Evolutionary conservation across 2,329 filamentous ascomycete genomes (phyloP).

Genomic region (Exophiala xenobiotica): DNA sequence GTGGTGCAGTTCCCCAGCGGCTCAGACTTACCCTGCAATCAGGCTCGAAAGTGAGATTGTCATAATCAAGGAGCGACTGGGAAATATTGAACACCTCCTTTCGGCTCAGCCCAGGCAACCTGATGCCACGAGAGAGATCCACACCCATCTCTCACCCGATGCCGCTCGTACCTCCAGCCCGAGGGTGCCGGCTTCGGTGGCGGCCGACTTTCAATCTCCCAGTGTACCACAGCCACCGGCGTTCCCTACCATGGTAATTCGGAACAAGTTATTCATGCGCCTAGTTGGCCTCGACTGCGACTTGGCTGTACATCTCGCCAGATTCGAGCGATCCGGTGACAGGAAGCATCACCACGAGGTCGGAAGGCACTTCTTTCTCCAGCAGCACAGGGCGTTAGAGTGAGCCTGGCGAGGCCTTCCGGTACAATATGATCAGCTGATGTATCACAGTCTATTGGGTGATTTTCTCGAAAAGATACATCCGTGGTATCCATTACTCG

Average conservation of each 20-base stretch:
- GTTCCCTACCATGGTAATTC: slow-evolving; percentile 1
- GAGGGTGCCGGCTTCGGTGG: neutral
- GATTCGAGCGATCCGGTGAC: neutral
- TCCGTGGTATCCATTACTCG: slow-evolving; percentile 33
- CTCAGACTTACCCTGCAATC: slow-evolving; percentile 13
- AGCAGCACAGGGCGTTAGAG: slow-evolving; percentile 25
- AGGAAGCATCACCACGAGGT: neutral
- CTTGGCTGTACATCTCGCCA: neutral
- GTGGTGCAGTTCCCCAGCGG: neutral
- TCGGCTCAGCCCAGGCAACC: neutral
- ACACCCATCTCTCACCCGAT: neutral
- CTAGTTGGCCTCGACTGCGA: neutral
- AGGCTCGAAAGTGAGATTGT: slow-evolving; percentile 5
- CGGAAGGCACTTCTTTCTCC: slow-evolving; percentile 22
- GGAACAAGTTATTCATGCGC: slow-evolving; percentile 2
- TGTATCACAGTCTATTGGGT: slow-evolving; percentile 19
- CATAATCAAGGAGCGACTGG: neutral
- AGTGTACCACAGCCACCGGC: neutral
- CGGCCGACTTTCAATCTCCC: neutral
- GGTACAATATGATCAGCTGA: neutral
- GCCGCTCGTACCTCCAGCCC: neutral
- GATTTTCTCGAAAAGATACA: slow-evolving; percentile 33
- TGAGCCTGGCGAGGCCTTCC: neutral
- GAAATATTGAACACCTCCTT: neutral
- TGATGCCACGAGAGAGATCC: neutral